Base-by-base conservation (phyloP, 2,329 filamentous ascomycete genomes). In the Aspergillus sp. region DNA sequence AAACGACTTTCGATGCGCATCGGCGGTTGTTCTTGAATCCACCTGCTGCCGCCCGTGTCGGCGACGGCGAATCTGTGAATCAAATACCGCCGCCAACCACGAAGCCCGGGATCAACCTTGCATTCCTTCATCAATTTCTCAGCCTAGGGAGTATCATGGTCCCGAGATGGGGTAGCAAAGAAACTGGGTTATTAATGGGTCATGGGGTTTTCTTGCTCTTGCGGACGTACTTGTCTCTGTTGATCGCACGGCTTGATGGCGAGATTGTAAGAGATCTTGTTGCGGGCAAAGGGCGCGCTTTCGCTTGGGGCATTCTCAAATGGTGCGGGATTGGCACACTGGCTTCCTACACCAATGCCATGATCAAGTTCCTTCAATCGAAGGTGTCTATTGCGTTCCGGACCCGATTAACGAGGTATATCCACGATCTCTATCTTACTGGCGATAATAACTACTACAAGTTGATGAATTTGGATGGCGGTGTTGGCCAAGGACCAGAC, bases 381-480 rank as follows among this genome's bases (percentile, higher is more conserved):
- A 99, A 99, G 80, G 92, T 99, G 57, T 97, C 94, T 6, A 99
- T 99, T 67, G 94, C 96, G 36, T 99, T 99, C 84, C 89, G 95
- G 45, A 99, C 95, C 4, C 87, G 95, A 10, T 83, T 99, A 13
- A 99, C 95, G 2, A 84, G 95, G 68, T 99, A 99, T 75, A 97
- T 99, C 57, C 95, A 99, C 77, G 95, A 99, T 71, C 81, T 99
- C 8, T 99, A 99, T 71, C 85, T 99, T 15, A 97, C 96, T 74
- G 90, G 96, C 59, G 92, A 95, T 68, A 86, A 97, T 65, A 97
- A 96, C 72, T 99, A 97, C 76, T 99, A 98, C 79, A 98, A 97
- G 76, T 81, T 99, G 59, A 86, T 90, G 23, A 98, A 98, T 70
- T 79, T 97, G 47, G 95, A 99, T 68, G 95, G 95, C 10, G 94